Conservation (phyloP, 1,284 basidiomycete genomes). For the Ganoderma meredithae region DNA sequence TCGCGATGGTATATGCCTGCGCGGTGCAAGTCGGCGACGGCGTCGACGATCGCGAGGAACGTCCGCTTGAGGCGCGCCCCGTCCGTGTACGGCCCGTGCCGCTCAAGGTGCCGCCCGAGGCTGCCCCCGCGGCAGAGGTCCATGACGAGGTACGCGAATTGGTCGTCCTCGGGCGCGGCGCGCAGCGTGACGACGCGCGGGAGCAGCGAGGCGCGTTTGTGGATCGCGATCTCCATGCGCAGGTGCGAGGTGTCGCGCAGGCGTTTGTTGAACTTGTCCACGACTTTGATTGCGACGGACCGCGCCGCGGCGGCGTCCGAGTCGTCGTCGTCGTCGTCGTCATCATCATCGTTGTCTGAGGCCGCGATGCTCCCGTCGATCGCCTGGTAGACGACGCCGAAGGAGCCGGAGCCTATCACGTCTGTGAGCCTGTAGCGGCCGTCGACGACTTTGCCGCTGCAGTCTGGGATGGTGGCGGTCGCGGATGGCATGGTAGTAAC, state of each 20-base stretch:
- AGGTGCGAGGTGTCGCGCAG: slow-evolving; percentile 3
- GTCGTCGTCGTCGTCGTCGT: slow-evolving; percentile 54
- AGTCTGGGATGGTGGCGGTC: slow-evolving; percentile 26
- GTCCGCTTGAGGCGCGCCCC: slow-evolving; percentile 54
- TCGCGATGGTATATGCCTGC: slow-evolving; percentile 72
- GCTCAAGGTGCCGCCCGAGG: slow-evolving; percentile 64
- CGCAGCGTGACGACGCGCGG: slow-evolving; percentile 65
- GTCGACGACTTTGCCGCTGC: slow-evolving; percentile 35
- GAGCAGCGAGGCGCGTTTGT: slow-evolving; percentile 59
- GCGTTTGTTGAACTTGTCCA: slow-evolving; percentile 34
- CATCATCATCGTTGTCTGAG: too few relatives aligned
- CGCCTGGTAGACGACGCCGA: slow-evolving; percentile 20
- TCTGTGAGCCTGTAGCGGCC: slow-evolving; percentile 50
- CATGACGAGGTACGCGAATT: slow-evolving; percentile 63
- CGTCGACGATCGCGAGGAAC: slow-evolving; percentile 66
- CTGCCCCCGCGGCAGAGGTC: slow-evolving; percentile 70
- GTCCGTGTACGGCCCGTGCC: slow-evolving; percentile 53
- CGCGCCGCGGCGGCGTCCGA: slow-evolving; percentile 50
- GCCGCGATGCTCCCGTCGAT: slow-evolving; percentile 55
- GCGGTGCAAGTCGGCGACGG: slow-evolving; percentile 64
- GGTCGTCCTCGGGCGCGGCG: slow-evolving; percentile 57
- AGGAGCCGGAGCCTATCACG: slow-evolving; percentile 13
- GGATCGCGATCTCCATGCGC: slow-evolving; percentile 45
- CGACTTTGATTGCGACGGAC: slow-evolving; percentile 22
- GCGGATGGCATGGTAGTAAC: slow-evolving; percentile 8